These are phyloP conservation scores for Penicillium corylophilum DNA, from an alignment of 2,329 filamentous ascomycete genomes.

Conservation along the genomic window DNA sequence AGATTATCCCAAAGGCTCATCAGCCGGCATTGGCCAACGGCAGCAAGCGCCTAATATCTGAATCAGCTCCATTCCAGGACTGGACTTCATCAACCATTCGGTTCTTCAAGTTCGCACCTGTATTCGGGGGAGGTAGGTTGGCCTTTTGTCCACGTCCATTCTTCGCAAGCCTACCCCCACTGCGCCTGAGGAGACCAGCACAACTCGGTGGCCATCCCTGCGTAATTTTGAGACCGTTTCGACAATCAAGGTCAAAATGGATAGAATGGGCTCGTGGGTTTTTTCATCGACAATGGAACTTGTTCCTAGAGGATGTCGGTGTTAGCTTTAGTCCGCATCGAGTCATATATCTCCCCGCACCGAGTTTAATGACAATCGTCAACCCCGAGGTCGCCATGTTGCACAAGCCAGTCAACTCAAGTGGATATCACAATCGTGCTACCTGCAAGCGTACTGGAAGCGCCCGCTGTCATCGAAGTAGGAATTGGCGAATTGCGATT, in stretches of 20 bases:
- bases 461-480: slow-evolving; percentile 5
- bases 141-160: slow-evolving; percentile 83
- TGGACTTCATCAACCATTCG: neutral
- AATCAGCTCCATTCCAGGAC: neutral
- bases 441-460: neutral
- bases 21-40: slow-evolving; percentile 91
- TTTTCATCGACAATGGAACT: slow-evolving; percentile 98
- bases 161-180: slow-evolving; percentile 89
- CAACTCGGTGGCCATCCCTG: slow-evolving; percentile 88
- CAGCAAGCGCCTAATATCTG: slow-evolving; percentile 70
- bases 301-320: slow-evolving; percentile 63
- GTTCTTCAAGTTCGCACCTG: slow-evolving; percentile 57
- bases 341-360: slow-evolving; percentile 31
- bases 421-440: neutral
- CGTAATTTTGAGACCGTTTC: slow-evolving; percentile 86
- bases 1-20: slow-evolving; percentile 95
- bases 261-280: slow-evolving; percentile 88
- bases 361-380: slow-evolving; percentile 43
- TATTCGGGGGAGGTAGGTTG: slow-evolving; percentile 84
- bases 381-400: slow-evolving; percentile 28
- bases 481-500: slow-evolving; percentile 8
- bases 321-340: slow-evolving; percentile 15
- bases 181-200: slow-evolving; percentile 95
- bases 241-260: slow-evolving; percentile 86
- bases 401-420: slow-evolving; percentile 3